Evolutionary conservation across 345 rosid genomes (phyloP).

Genomic region (Murraya koenigii): DNA sequence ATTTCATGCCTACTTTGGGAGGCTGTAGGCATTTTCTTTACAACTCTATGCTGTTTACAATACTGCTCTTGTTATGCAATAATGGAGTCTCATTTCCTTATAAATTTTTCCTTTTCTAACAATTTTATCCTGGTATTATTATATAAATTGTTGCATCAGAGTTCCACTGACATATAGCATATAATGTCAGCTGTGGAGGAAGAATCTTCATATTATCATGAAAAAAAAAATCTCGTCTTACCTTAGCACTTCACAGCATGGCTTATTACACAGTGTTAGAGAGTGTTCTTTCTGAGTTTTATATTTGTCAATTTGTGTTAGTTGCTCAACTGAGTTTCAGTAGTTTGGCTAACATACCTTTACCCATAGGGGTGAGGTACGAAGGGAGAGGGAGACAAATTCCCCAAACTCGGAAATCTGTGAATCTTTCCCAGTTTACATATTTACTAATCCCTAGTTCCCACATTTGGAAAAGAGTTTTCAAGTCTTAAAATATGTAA

Average conservation of each 20-base stretch:
- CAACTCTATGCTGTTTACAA: neutral
- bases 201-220: neutral
- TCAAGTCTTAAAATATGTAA: neutral
- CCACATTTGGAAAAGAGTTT: neutral
- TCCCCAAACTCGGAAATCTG: neutral
- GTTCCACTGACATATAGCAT: neutral
- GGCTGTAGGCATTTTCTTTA: neutral
- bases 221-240: neutral
- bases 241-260: neutral
- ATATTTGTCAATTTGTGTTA: neutral
- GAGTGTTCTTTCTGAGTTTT: neutral
- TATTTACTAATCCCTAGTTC: neutral
- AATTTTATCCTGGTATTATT: neutral
- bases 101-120: neutral
- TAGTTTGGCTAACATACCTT: neutral
- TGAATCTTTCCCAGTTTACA: neutral
- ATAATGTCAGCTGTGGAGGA: neutral
- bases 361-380: neutral
- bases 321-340: neutral
- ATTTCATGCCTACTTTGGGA: neutral
- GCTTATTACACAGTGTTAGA: neutral
- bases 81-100: neutral
- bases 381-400: neutral
- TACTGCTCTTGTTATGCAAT: neutral
- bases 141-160: neutral